Conservation (phyloP, 2,329 filamentous ascomycete species). For the Trichoderma sp. region DNA sequence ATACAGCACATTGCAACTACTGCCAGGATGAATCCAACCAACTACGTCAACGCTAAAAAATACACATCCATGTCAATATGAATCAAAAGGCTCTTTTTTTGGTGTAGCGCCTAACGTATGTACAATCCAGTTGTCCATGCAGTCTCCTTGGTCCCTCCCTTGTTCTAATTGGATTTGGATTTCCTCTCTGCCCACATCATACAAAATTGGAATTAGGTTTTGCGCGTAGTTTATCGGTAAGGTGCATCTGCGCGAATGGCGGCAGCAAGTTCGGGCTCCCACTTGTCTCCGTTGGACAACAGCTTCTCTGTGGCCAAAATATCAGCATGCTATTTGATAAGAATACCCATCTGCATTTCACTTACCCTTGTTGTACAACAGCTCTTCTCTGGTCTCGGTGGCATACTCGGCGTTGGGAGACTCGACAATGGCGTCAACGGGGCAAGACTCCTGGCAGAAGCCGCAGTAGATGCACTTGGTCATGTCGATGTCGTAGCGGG, state of each 20-base stretch:
- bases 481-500: conserved; percentile 99
- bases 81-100: conserved; percentile 13
- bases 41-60: neutral
- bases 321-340: neutral
- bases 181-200: conserved; percentile 18
- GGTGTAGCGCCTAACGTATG: conserved; percentile 25
- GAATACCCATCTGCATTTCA: conserved; percentile 7
- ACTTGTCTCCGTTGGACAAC: conserved; percentile 87
- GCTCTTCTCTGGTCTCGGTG: conserved; percentile 79
- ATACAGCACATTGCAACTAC: neutral
- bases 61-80: neutral
- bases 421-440: conserved; percentile 85
- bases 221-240: conserved; percentile 67
- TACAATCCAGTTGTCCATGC: conserved; percentile 28
- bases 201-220: conserved; percentile 25
- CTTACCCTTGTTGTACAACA: conserved; percentile 89
- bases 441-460: conserved; percentile 98
- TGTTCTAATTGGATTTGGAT: neutral
- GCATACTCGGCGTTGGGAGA: conserved; percentile 66
- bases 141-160: conserved; percentile 6
- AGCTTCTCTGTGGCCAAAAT: conserved; percentile 68
- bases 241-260: conserved; percentile 90
- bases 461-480: conserved; percentile 99
- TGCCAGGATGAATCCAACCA: neutral
- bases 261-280: conserved; percentile 96